Base-by-base conservation (phyloP, 441 rosid species). In the Gossypium davidsonii region DNA sequence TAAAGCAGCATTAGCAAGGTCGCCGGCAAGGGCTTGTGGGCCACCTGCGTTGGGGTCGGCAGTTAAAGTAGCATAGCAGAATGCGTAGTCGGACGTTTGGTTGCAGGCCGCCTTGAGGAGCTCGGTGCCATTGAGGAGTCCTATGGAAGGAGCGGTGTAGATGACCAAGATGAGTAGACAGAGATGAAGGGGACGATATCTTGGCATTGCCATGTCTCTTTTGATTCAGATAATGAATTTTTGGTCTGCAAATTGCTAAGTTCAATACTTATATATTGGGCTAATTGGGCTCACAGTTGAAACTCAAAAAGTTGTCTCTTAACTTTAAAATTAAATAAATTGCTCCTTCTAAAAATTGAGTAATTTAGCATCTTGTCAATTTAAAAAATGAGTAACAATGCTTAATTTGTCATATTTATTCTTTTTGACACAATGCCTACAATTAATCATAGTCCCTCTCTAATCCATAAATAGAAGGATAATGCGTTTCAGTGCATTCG, bases 1-100 rank as follows among this genome's bases (percentile, higher is more conserved):
- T 1, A 82, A 76, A 5, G 87, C 59, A 14, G 83, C 67, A 61
- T 63, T 73, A 10, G 84, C 84, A 6, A 83, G 74, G 2, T 73
- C 71, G 58, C 70, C 71, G 12, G 67, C 23, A 31, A 82, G 86
- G 18, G 84, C 84, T 4, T 71, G 57, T 1, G 78, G 61, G 37
- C 85, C 60, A 10, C 81, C 78, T 0, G 78, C 62, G 23, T 20
- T 44, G 46, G 55, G 18, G 31, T 65, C 70, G 14, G 34, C 70
- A 14, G n/a, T 34, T 18, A 80, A 65, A 34, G 79, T 23, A 1
- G 57, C 20, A 25, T 73, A 37, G 39, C 81, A 81, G 75, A 56
- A 77, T 9, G 20, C 2, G 73, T 66, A 67, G 78, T 77, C 67
- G 5, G 67, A 28, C 3, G 79, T 74, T 14, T 68, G 66, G 49